Evolutionary conservation across 441 rosid species (phyloP).

Genomic region (Euphorbia corollata): DNA sequence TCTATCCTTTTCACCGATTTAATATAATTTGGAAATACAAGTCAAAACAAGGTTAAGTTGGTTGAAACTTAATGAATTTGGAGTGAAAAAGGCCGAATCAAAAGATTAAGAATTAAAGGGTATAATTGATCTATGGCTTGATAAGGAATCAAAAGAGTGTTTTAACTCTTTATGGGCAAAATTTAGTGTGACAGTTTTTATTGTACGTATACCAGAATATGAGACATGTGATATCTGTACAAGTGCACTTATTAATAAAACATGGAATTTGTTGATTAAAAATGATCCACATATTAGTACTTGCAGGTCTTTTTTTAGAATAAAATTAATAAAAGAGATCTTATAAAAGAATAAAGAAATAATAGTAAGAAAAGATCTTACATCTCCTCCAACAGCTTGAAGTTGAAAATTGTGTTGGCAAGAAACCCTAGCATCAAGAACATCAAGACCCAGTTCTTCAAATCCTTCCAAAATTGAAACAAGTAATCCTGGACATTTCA

Average conservation of each 20-base stretch:
- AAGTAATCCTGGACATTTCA: constrained; percentile 66
- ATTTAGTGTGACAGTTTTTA: neutral
- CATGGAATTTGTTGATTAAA: neutral
- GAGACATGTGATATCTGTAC: neutral
- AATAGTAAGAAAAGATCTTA: constrained; percentile 22
- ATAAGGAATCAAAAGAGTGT: too few relatives aligned
- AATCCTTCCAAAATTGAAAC: constrained; percentile 73
- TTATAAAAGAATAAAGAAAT: neutral
- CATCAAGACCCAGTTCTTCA: constrained; percentile 68
- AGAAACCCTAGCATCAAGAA: constrained; percentile 86
- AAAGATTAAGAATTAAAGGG: too few relatives aligned
- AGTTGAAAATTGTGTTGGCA: constrained; percentile 61
- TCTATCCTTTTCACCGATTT: too few relatives aligned
- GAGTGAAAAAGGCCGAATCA: too few relatives aligned
- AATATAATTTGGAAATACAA: too few relatives aligned
- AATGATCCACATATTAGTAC: neutral
- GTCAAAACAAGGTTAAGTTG: too few relatives aligned
- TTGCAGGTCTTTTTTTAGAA: neutral
- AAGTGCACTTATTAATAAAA: neutral
- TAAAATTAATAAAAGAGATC: neutral
- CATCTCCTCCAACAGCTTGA: constrained; percentile 69
- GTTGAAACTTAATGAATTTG: too few relatives aligned
- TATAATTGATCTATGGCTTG: too few relatives aligned
- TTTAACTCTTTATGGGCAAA: too few relatives aligned
- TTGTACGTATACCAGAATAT: neutral